These are phyloP conservation scores for Diaporthe eres DNA, from an alignment of 2,329 filamentous ascomycete genomes.

Conservation along the genomic window DNA sequence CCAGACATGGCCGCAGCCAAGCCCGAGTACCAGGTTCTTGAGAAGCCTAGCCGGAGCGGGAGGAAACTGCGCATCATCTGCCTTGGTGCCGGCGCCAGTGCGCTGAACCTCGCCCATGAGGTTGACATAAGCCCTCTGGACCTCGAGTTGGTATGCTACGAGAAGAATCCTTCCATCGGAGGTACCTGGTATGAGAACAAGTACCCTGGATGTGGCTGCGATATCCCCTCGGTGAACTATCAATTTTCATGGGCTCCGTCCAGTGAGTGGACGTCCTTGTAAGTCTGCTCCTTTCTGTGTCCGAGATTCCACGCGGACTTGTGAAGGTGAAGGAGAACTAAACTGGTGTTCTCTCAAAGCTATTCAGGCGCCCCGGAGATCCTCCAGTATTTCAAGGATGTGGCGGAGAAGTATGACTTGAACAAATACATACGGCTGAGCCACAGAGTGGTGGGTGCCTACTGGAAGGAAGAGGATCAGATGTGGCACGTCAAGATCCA, in stretches of 20 bases:
- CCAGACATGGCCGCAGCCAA: not conserved
- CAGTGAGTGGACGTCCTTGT: slow-evolving; percentile 53
- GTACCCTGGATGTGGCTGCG: slow-evolving; percentile 40
- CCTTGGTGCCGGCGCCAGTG: slow-evolving; percentile 50
- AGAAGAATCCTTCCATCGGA: slow-evolving; percentile 51
- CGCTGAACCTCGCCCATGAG: slow-evolving; percentile 48
- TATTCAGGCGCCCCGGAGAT: slow-evolving; percentile 47
- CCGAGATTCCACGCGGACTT: slow-evolving; percentile 43
- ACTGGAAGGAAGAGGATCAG: slow-evolving; percentile 54
- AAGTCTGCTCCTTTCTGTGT: slow-evolving; percentile 32
- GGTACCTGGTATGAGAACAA: slow-evolving; percentile 49
- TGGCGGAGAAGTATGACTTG: slow-evolving; percentile 50
- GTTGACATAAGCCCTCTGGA: slow-evolving; percentile 43
- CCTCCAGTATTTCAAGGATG: slow-evolving; percentile 50
- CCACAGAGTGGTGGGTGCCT: slow-evolving; percentile 57
- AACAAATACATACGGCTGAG: slow-evolving; percentile 60
- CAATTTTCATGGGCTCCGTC: slow-evolving; percentile 67
- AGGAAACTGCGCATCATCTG: slow-evolving; percentile 49
- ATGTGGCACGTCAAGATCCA: slow-evolving; percentile 31
- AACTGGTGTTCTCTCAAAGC: slow-evolving; percentile 47
- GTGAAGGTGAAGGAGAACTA: slow-evolving; percentile 45
- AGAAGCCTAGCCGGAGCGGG: slow-evolving; percentile 45
- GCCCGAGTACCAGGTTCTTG: slow-evolving; percentile 20
- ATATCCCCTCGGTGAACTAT: slow-evolving; percentile 31
- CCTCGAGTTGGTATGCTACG: slow-evolving; percentile 46